Base-by-base conservation (phyloP, 2,329 filamentous ascomycete genomes). In the Seiridium cupressi region DNA sequence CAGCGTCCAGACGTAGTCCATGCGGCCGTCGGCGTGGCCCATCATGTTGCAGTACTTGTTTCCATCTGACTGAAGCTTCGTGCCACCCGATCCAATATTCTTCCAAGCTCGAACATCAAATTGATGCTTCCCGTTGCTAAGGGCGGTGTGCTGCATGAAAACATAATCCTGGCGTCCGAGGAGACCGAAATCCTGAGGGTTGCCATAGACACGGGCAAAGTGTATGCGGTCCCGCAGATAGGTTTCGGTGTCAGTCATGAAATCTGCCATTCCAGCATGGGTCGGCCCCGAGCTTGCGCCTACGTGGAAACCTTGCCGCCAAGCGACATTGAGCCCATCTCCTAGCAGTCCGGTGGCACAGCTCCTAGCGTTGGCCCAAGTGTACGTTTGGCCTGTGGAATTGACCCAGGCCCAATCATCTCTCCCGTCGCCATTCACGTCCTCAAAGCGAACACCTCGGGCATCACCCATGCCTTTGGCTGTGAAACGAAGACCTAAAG, bases 11-110 rank as follows among this genome's bases (percentile, higher is more conserved):
- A 68, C 61, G 26, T 68, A 68, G 57, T 70, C 63, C 51, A 66
- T 66, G 9, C 62, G 62, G 38, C 69, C 66, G 49, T 68, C 57
- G 7, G 62, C 58, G 44, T 66, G 58, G 6, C 69, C 71, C 44
- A 58, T 64, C 68, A 73, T 74, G 36, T 72, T 66, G 60, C 69
- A 70, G 57, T 71, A 73, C 13, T 61, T 58, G 31, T 65, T 64
- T 1, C 72, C 71, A 58, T 73, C 72, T 2, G 65, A 69, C 60
- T 65, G 65, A 7, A 64, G 54, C 18, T 65, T 60, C 10, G 44
- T 67, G n/a, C 38, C 26, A 4, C 66, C 70, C 1, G 5, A 13
- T 8, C 69, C 70, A 2, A 55, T 65, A 55, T 70, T 71, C 49
- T 66, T 58, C 61, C 67, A 65, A 8, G 64, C 51, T 9, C 62